A percentile compares a stretch with the other conserved stretches of the same genome.
phyloP scores from a whole-genome alignment of 495 filamentous ascomycete species.

The Penicillium riverlandense region DNA sequence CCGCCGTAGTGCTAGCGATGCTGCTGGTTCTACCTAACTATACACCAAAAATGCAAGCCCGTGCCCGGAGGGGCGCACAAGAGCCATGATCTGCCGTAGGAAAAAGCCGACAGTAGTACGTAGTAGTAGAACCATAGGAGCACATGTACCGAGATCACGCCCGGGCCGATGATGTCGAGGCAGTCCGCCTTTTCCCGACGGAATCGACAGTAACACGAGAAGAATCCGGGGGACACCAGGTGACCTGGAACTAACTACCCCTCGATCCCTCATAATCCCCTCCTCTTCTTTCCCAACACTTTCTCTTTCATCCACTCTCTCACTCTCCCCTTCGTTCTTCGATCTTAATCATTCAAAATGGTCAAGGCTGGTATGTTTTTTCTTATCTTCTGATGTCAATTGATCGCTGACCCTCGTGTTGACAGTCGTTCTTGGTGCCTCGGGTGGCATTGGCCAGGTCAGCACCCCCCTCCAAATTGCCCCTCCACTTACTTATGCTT shows the following conservation, averaged over 20 bases:
- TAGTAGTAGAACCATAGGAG: slow-evolving; percentile 1
- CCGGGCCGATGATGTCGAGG: background rate
- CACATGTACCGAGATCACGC: background rate
- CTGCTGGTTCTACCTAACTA: too few relatives aligned
- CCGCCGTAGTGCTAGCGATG: too few relatives aligned
- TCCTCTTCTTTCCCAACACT: slow-evolving; percentile 12
- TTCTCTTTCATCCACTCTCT: slow-evolving; percentile 6
- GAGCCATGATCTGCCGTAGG: too few relatives aligned
- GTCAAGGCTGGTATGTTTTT: slow-evolving; percentile 73
- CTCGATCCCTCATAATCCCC: slow-evolving; percentile 11
- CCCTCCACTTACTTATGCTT: background rate
- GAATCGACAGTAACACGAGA: background rate
- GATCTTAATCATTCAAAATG: slow-evolving; percentile 49
- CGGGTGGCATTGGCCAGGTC: slow-evolving; percentile 98
- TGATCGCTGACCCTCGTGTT: too few relatives aligned
- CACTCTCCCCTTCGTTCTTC: slow-evolving; percentile 3
- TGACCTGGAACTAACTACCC: slow-evolving; percentile 12
- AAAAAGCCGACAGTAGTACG: background rate
- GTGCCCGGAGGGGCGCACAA: too few relatives aligned
- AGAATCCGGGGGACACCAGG: background rate
- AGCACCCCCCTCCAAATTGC: background rate
- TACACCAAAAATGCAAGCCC: too few relatives aligned
- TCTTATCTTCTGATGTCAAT: background rate
- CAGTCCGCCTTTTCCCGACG: slow-evolving; percentile 15
- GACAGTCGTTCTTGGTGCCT: slow-evolving; percentile 86